Conservation (phyloP, 805 yeast genomes). For the Millerago galiae region DNA sequence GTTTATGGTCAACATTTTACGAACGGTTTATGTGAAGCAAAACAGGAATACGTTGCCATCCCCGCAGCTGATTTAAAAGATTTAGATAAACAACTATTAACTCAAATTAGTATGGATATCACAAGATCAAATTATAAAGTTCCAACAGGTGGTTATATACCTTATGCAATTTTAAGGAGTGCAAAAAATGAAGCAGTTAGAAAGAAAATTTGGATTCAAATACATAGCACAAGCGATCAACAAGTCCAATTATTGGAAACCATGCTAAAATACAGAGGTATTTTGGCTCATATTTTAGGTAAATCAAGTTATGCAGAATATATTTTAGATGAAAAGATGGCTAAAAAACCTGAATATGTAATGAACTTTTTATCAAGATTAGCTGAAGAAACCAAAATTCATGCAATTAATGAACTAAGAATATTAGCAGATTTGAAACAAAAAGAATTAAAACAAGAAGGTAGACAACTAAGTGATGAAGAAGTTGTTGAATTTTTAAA, state of each 20-base stretch:
- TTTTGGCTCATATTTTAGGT: slow-evolving; percentile 69
- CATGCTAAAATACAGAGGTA: slow-evolving; percentile 59
- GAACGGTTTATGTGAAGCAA: slow-evolving; percentile 21
- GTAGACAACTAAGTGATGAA: slow-evolving; percentile 25
- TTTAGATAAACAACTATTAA: slow-evolving; percentile 19
- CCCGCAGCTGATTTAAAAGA: slow-evolving; percentile 17
- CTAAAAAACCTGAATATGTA: slow-evolving; percentile 72
- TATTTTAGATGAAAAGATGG: slow-evolving; percentile 87
- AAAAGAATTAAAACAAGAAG: slow-evolving; percentile 21
- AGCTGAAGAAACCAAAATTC: slow-evolving; percentile 42
- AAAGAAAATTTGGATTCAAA: slow-evolving; percentile 63
- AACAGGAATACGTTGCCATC: slow-evolving; percentile 15
- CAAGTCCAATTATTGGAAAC: slow-evolving; percentile 57
- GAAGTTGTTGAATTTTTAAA: slow-evolving; percentile 43
- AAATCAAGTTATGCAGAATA: slow-evolving; percentile 67
- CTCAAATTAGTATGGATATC: slow-evolving; percentile 28
- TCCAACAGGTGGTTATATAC: slow-evolving; percentile 57
- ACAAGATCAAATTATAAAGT: slow-evolving; percentile 39
- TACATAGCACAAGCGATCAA: slow-evolving; percentile 56
- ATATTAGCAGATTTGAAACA: slow-evolving; percentile 36
- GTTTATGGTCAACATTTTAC: slow-evolving; percentile 71
- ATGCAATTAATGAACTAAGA: slow-evolving; percentile 54
- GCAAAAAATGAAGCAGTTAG: slow-evolving; percentile 54
- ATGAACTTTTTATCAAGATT: slow-evolving; percentile 57
- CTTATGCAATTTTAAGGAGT: slow-evolving; percentile 56